Percentiles rank a stretch among this genome's conserved stretches.
Conservation (phyloP, 1,284 basidiomycete species). For the Neonothopanus nambi region DNA sequence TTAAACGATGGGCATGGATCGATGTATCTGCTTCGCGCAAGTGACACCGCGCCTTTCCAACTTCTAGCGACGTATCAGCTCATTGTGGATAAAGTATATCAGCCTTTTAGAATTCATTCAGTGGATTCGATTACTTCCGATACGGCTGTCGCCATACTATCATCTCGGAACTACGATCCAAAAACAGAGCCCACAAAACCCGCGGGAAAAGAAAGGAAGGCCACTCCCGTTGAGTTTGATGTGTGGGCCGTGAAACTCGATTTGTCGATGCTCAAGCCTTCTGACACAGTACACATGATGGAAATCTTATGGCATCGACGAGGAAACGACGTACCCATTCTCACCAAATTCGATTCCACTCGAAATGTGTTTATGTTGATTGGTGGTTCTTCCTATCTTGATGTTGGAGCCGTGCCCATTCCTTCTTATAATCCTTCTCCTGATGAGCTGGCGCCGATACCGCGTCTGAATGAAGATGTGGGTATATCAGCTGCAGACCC, state of each 20-base stretch:
- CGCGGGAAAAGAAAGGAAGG: slow-evolving; percentile 19
- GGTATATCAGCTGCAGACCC: slow-evolving; percentile 30
- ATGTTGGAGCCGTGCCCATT: slow-evolving; percentile 31
- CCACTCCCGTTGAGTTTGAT: slow-evolving; percentile 51
- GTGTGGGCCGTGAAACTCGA: slow-evolving; percentile 58
- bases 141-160: slow-evolving; percentile 49
- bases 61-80: slow-evolving; percentile 60
- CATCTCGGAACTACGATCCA: slow-evolving; percentile 49
- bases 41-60: slow-evolving; percentile 37
- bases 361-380: slow-evolving; percentile 53
- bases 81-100: slow-evolving; percentile 38
- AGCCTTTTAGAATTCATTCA: slow-evolving; percentile 64
- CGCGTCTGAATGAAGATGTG: slow-evolving; percentile 56
- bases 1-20: slow-evolving; percentile 75
- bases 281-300: slow-evolving; percentile 24
- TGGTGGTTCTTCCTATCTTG: slow-evolving; percentile 56
- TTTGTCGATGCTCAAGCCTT: slow-evolving; percentile 28
- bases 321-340: slow-evolving; percentile 73
- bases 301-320: slow-evolving; percentile 67
- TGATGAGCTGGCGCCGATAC: slow-evolving; percentile 69
- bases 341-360: slow-evolving; percentile 49
- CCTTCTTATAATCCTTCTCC: slow-evolving; percentile 53
- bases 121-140: slow-evolving; percentile 39
- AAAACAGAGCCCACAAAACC: slow-evolving; percentile 13
- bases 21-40: slow-evolving; percentile 58